Conservation (phyloP, 768 basidiomycete genomes). For the Suillus alpinus region DNA sequence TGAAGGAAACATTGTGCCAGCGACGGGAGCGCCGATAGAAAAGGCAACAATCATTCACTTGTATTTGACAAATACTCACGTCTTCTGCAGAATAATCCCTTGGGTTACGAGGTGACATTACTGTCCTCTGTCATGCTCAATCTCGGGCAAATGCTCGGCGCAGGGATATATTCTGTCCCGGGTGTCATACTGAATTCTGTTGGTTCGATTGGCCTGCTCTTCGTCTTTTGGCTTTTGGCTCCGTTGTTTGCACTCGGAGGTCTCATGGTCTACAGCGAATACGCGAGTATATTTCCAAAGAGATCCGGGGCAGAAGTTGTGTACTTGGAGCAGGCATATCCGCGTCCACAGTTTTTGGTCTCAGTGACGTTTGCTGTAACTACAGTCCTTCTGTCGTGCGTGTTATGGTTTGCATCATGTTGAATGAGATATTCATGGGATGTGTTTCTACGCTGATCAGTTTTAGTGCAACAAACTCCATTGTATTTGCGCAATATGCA, state of each 20-base stretch:
- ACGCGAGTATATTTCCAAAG: constrained; percentile 45
- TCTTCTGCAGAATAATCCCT: constrained; percentile 3
- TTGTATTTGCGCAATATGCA: constrained; percentile 26
- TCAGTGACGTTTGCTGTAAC: constrained; percentile 41
- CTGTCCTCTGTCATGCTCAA: constrained; percentile 7
- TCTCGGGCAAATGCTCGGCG: constrained; percentile 3
- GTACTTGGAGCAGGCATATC: constrained; percentile 35
- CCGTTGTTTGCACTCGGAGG: constrained; percentile 6
- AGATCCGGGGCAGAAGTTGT: constrained; percentile 50
- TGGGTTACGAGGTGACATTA: constrained; percentile 5
- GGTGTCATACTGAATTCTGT: constrained; percentile 7
- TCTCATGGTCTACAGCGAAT: constrained; percentile 35
- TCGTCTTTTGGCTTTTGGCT: constrained; percentile 4
- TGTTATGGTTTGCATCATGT: neutral
- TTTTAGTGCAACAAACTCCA: constrained; percentile 20
- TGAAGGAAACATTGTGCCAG: neutral
- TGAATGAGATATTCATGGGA: neutral
- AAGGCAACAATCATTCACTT: neutral
- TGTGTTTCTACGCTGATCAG: neutral
- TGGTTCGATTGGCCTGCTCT: constrained; percentile 3
- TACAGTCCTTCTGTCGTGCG: constrained; percentile 23
- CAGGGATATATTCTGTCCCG: constrained; percentile 7
- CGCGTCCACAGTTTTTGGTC: constrained; percentile 28
- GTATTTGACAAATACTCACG: neutral
- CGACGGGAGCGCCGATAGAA: constrained; percentile 5